Percentiles rank a stretch among this genome's conserved stretches.
These are phyloP conservation scores for Cyanophora paradoxa DNA, from an alignment of 78 protist species.

Conservation along the genomic window DNA sequence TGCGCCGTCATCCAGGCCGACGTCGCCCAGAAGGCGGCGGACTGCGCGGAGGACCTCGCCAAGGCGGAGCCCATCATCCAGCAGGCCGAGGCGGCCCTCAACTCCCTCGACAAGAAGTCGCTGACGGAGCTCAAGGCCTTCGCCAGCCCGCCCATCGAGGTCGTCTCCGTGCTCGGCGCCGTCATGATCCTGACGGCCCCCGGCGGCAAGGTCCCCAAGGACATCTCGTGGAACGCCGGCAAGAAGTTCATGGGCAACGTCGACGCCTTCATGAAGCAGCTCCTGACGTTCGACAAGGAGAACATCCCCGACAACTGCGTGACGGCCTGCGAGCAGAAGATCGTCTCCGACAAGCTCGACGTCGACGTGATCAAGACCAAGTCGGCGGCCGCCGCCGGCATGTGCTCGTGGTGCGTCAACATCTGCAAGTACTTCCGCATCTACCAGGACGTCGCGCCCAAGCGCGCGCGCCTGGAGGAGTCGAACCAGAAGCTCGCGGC, in stretches of 20 bases:
- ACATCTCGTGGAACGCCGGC: slow-evolving; percentile 40
- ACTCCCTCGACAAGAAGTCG: slow-evolving; percentile 56
- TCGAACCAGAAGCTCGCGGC: slow-evolving; percentile 36
- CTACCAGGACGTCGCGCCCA: slow-evolving; percentile 59
- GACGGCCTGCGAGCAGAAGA: background rate
- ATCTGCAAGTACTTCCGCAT: slow-evolving; percentile 40
- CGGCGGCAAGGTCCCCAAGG: slow-evolving; percentile 26
- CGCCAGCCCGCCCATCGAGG: slow-evolving; percentile 38
- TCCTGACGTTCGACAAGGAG: slow-evolving; percentile 49
- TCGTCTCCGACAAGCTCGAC: slow-evolving; percentile 1
- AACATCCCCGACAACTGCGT: slow-evolving; percentile 30
- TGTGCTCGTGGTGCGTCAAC: slow-evolving; percentile 60
- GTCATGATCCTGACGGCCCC: slow-evolving; percentile 40
- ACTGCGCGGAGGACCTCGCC: slow-evolving; percentile 44
- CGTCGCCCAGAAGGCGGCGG: too few relatives aligned
- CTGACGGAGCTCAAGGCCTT: slow-evolving; percentile 60
- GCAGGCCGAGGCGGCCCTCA: slow-evolving; percentile 63
- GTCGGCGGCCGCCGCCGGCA: slow-evolving; percentile 61
- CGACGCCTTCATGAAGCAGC: slow-evolving; percentile 26
- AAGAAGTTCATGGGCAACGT: slow-evolving; percentile 64
- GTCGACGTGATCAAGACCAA: slow-evolving; percentile 38
- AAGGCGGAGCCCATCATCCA: slow-evolving; percentile 60
- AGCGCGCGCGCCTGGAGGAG: slow-evolving; percentile 42
- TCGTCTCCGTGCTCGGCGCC: slow-evolving; percentile 25
- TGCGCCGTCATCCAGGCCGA: background rate